A percentile compares a stretch with the other conserved stretches of the same genome.
phyloP scores from a whole-genome alignment of 352 stramenopile species.

The Elongisporangium senticosum region DNA sequence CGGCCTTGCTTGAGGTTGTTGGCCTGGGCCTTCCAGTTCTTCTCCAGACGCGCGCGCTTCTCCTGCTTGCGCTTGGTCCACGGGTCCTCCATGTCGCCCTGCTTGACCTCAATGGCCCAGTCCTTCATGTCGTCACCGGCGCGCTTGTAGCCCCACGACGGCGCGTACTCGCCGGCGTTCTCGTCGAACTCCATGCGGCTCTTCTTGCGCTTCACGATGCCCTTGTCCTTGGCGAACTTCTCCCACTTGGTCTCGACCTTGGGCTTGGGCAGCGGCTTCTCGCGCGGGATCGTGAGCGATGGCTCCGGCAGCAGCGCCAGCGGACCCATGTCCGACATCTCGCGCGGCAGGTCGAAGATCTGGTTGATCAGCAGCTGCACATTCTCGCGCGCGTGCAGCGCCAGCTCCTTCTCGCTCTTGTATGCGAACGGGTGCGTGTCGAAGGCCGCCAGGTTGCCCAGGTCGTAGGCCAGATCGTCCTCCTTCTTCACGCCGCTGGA shows the following conservation, averaged over 20 bases:
- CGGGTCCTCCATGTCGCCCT: conserved; percentile 90
- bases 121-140: conserved; percentile 85
- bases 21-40: conserved; percentile 88
- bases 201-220: conserved; percentile 96
- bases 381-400: conserved; percentile 87
- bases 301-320: conserved; percentile 76
- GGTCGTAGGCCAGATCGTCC: conserved; percentile 85
- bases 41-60: conserved; percentile 89
- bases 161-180: conserved; percentile 89
- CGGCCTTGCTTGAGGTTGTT: conserved; percentile 71
- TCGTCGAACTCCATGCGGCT: conserved; percentile 97
- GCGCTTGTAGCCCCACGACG: conserved; percentile 90
- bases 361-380: conserved; percentile 92
- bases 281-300: conserved; percentile 69
- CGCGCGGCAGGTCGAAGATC: conserved; percentile 88
- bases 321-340: conserved; percentile 91
- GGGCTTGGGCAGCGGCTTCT: conserved; percentile 87
- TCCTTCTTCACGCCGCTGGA: conserved; percentile 70
- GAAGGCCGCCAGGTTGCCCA: conserved; percentile 86
- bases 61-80: conserved; percentile 92
- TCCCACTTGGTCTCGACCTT: conserved; percentile 99
- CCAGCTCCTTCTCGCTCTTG: conserved; percentile 85
- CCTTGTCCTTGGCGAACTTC: conserved; percentile 97
- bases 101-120: conserved; percentile 93
- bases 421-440: conserved; percentile 85